A percentile compares a stretch with the other conserved stretches of the same genome.
phyloP scores from a whole-genome alignment of 2,329 filamentous ascomycete species.

The Sarocladium strictum region DNA sequence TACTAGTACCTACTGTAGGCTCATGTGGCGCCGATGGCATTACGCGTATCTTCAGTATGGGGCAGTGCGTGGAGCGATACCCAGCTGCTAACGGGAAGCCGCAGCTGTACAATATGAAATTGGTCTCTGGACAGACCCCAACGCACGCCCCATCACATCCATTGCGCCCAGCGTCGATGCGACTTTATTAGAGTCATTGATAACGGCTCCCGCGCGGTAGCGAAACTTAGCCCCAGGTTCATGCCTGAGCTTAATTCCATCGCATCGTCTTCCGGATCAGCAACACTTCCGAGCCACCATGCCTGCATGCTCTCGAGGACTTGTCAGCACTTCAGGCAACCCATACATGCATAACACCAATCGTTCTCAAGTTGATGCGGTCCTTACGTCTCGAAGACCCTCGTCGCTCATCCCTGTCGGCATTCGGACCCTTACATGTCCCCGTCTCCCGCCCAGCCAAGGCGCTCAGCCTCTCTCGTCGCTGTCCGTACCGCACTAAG shows the following conservation, averaged over 20 bases:
- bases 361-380: not conserved
- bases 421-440: not conserved
- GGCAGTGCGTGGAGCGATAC: not conserved
- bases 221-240: not conserved
- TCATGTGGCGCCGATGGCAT: not conserved
- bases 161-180: not conserved
- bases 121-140: not conserved
- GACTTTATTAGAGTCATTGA: not conserved
- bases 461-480: not conserved
- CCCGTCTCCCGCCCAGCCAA: not conserved
- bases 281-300: not conserved
- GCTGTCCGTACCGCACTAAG: not conserved
- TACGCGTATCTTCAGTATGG: not conserved
- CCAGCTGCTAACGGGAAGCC: not conserved
- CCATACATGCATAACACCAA: not conserved
- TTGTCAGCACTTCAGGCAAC: not conserved
- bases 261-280: not conserved
- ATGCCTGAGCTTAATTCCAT: not conserved
- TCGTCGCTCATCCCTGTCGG: not conserved
- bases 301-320: not conserved
- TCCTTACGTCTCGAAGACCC: not conserved
- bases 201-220: not conserved
- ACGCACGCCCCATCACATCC: not conserved
- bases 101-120: not conserved
- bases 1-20: not conserved